Conservation (phyloP, 2,329 filamentous ascomycete genomes). For the Onygenales sp. region DNA sequence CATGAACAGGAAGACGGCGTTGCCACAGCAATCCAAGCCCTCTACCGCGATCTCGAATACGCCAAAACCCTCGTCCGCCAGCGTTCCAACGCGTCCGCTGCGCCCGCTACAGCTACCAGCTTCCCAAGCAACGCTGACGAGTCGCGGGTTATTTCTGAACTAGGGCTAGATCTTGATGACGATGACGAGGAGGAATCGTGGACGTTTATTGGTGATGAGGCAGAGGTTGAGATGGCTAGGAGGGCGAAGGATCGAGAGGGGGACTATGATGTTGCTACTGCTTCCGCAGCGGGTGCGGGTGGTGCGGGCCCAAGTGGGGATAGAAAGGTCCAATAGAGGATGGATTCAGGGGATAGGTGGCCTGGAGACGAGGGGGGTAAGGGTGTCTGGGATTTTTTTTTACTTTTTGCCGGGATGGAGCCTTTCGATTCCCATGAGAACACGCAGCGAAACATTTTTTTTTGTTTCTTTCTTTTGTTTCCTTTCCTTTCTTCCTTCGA, state of each 20-base stretch:
- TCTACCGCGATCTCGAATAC: conserved; percentile 93
- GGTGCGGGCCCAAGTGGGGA: background rate
- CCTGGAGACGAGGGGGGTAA: background rate
- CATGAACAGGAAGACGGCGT: conserved; percentile 72
- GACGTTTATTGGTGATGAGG: conserved; percentile 71
- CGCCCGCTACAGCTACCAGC: conserved; percentile 17
- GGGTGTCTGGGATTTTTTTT: background rate
- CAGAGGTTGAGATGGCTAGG: conserved; percentile 23
- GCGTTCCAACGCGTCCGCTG: conserved; percentile 24
- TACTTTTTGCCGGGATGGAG: background rate
- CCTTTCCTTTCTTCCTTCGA: background rate
- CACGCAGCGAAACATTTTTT: no score
- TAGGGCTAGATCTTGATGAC: conserved; percentile 9
- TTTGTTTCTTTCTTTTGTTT: background rate
- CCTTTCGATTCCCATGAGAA: no score
- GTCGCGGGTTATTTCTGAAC: background rate
- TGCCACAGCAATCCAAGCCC: conserved; percentile 77
- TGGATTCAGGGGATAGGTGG: no score
- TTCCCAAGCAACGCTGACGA: conserved; percentile 24
- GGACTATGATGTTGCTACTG: background rate
- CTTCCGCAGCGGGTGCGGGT: background rate
- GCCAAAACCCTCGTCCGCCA: conserved; percentile 73
- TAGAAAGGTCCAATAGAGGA: background rate
- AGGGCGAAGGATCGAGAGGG: conserved; percentile 6
- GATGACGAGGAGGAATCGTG: conserved; percentile 65